Conservation (phyloP, 139 green algal species). For the Yamagishiella unicocca region DNA sequence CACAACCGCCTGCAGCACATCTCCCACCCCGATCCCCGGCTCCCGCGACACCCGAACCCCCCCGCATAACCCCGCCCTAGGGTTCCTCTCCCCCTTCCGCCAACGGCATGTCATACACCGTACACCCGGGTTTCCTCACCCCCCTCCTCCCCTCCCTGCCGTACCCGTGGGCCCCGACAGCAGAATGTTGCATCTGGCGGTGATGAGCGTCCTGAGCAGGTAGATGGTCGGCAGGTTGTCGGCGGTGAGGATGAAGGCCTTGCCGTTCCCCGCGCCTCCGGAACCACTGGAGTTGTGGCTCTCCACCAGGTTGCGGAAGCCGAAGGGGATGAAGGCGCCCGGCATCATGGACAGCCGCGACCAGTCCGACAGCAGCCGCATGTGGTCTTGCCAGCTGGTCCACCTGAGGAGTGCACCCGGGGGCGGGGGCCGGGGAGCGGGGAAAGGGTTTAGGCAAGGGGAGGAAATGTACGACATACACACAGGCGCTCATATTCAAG, state of each 20-base stretch:
- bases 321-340: slow-evolving; percentile 55
- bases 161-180: slow-evolving; percentile 45
- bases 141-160: neutral
- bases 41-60: too few relatives aligned
- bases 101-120: too few relatives aligned
- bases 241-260: slow-evolving; percentile 50
- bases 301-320: slow-evolving; percentile 31
- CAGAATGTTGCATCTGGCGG: slow-evolving; percentile 35
- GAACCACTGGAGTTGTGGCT: neutral
- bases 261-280: neutral
- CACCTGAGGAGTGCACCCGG: slow-evolving; percentile 30
- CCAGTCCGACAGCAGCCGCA: slow-evolving; percentile 35
- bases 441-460: neutral
- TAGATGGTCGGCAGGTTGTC: slow-evolving; percentile 57
- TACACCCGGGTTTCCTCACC: neutral
- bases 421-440: neutral
- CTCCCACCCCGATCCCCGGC: neutral
- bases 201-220: slow-evolving; percentile 46
- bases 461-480: too few relatives aligned
- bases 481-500: too few relatives aligned
- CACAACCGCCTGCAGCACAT: too few relatives aligned
- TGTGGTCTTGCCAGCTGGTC: slow-evolving; percentile 52
- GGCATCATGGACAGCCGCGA: slow-evolving; percentile 17
- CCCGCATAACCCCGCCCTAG: too few relatives aligned
- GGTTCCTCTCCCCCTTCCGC: neutral